Evolutionary conservation across 2,329 filamentous ascomycete species (phyloP).

Genomic region (Hymenoscyphus fructigenus): DNA sequence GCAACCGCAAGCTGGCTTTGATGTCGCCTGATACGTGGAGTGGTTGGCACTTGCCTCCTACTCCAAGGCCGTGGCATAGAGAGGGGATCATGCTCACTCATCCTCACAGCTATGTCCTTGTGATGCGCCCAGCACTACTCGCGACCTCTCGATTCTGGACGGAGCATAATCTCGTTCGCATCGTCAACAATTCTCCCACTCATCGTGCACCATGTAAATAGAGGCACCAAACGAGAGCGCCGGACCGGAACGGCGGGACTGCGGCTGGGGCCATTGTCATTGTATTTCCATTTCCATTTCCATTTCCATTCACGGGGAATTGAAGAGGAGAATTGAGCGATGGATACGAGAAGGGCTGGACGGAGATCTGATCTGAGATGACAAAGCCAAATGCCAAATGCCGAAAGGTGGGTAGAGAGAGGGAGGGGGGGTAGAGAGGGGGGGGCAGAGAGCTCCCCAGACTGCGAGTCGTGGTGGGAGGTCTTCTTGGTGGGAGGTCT

Average conservation of each 20-base stretch:
- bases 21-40: background rate
- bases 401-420: background rate
- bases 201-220: background rate
- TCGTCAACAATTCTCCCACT: background rate
- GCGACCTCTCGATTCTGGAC: background rate
- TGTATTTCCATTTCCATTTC: too few species aligned
- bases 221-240: too few species aligned
- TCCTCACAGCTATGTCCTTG: background rate
- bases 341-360: background rate
- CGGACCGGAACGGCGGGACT: too few species aligned
- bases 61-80: background rate
- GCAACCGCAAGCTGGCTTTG: background rate
- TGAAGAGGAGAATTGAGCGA: too few species aligned
- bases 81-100: conserved; percentile 1
- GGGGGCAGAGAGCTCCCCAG: background rate
- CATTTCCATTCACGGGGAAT: too few species aligned
- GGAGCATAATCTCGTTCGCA: background rate
- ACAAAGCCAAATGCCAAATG: background rate
- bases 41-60: background rate
- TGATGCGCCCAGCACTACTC: background rate
- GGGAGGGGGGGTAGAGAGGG: background rate
- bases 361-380: conserved; percentile 1
- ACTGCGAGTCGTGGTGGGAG: too few species aligned
- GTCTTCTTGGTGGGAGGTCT: too few species aligned
- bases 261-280: too few species aligned